Conservation (phyloP, 345 rosid genomes). For the Eutrema yunnanense region DNA sequence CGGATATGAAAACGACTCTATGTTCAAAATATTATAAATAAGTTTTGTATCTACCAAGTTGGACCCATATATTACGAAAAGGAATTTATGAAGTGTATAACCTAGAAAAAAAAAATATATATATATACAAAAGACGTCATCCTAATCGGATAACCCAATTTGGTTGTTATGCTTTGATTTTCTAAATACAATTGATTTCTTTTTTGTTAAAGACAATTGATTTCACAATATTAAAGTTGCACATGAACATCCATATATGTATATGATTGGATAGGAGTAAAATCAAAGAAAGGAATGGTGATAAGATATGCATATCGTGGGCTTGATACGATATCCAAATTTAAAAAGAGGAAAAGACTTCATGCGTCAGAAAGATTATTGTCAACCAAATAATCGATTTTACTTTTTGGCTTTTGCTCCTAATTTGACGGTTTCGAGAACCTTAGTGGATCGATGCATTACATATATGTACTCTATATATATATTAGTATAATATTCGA, state of each 20-base stretch:
- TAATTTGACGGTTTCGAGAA: conserved; percentile 14
- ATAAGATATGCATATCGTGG: conserved; percentile 16
- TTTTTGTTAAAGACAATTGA: not conserved
- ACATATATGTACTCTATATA: not conserved
- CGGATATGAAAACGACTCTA: not conserved
- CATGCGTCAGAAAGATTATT: conserved; percentile 11
- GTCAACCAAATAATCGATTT: conserved; percentile 20
- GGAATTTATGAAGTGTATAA: not conserved
- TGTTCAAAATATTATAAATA: not conserved
- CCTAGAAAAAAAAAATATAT: too few species aligned
- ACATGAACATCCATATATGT: conserved; percentile 3
- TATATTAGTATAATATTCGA: not conserved
- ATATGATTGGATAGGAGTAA: conserved; percentile 12
- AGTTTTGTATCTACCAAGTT: not conserved
- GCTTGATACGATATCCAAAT: conserved; percentile 18
- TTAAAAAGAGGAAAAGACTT: not conserved
- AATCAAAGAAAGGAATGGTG: conserved; percentile 3
- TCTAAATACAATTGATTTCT: not conserved
- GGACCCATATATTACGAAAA: not conserved
- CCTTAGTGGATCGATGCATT: conserved; percentile 5
- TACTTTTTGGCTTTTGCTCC: conserved; percentile 11
- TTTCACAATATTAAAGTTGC: not conserved
- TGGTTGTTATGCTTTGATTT: not conserved
- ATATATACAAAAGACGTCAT: not conserved
- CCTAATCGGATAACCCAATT: not conserved